phyloP scores from a whole-genome alignment of 202 grass and related monocot genomes.

The Zizania palustris region DNA sequence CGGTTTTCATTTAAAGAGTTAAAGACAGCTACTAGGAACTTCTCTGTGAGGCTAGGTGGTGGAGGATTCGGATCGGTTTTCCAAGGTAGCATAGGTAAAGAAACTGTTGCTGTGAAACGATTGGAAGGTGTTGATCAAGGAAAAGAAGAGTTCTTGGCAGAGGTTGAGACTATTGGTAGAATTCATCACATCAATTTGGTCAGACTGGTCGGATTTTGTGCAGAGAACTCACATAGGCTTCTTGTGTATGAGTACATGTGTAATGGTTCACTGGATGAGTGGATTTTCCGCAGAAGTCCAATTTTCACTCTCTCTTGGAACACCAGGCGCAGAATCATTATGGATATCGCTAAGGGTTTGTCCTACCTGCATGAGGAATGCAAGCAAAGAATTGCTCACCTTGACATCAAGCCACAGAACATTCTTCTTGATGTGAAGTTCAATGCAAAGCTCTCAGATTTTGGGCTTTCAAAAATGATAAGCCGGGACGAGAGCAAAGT shows the following conservation, averaged over 20 bases:
- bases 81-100: conserved; percentile 18
- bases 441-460: not conserved
- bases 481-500: not conserved
- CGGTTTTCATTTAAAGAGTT: conserved; percentile 34
- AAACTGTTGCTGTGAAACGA: conserved; percentile 41
- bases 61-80: conserved; percentile 48
- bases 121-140: conserved; percentile 38
- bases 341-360: not conserved
- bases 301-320: not conserved
- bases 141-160: conserved; percentile 38
- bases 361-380: not conserved
- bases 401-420: not conserved
- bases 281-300: not conserved
- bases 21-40: conserved; percentile 39
- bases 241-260: not conserved
- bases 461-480: not conserved
- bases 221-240: not conserved
- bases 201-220: conserved; percentile 44
- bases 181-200: conserved; percentile 36
- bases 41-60: conserved; percentile 33
- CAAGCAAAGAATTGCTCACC: not conserved
- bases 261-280: not conserved
- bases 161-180: conserved; percentile 41
- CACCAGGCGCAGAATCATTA: not conserved
- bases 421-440: not conserved